phyloP scores from a whole-genome alignment of 495 filamentous ascomycete genomes.

The Aspergillus biplanus region DNA sequence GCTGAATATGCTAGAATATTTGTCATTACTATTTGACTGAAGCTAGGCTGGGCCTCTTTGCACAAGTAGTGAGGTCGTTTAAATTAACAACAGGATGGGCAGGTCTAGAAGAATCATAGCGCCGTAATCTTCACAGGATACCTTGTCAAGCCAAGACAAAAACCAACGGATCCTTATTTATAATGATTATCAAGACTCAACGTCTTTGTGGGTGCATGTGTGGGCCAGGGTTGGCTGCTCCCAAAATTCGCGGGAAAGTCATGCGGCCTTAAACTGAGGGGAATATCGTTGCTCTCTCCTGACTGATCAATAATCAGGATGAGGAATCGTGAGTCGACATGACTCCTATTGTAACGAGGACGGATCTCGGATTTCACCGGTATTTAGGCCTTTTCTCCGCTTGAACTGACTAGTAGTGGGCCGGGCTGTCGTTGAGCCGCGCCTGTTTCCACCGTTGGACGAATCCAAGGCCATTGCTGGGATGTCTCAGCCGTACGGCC shows the following conservation, averaged over 20 bases:
- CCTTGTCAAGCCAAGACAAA: slow-evolving; percentile 4
- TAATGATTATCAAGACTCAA: slow-evolving; percentile 8
- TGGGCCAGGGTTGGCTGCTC: neutral
- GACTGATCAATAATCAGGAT: slow-evolving; percentile 8
- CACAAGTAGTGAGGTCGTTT: neutral
- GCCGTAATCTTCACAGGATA: slow-evolving; percentile 22
- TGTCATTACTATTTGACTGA: neutral
- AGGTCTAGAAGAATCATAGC: slow-evolving; percentile 13
- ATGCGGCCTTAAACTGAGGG: neutral
- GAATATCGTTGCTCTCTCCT: neutral
- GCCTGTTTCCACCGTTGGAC: slow-evolving; percentile 12
- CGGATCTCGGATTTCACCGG: slow-evolving; percentile 24
- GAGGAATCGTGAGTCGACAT: neutral
- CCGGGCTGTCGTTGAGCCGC: slow-evolving; percentile 19
- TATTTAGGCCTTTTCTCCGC: slow-evolving; percentile 7
- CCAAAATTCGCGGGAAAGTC: neutral
- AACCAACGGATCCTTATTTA: neutral
- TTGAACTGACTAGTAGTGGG: neutral
- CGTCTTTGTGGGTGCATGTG: neutral
- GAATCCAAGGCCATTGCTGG: slow-evolving; percentile 7
- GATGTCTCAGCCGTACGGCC: slow-evolving; percentile 6
- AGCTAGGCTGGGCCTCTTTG: neutral
- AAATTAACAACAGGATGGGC: slow-evolving; percentile 14
- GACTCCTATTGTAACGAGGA: neutral
- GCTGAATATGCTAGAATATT: neutral